phyloP scores from a whole-genome alignment of 2,329 filamentous ascomycete species.

The Trichoderma guizhouense region DNA sequence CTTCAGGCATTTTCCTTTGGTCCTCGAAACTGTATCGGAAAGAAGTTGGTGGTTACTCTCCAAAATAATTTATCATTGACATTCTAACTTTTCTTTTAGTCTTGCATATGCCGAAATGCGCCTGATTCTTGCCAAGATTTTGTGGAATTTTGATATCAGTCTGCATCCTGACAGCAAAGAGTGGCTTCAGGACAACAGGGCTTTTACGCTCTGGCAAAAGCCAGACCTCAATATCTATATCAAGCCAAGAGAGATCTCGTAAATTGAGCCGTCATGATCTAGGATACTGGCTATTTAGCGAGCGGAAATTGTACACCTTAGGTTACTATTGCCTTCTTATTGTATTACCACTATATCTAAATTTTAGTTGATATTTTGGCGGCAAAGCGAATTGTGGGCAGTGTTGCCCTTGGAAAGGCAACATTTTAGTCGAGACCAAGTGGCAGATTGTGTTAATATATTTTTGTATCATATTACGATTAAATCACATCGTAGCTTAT shows the following conservation, averaged over 20 bases:
- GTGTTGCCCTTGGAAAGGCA: no score
- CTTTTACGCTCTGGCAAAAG: conserved; percentile 16
- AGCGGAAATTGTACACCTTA: background rate
- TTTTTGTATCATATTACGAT: background rate
- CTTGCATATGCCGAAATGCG: conserved; percentile 33
- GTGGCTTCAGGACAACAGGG: conserved; percentile 4
- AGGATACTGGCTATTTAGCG: background rate
- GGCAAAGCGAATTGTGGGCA: background rate
- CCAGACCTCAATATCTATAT: background rate
- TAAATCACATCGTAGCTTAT: background rate
- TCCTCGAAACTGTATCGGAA: conserved; percentile 32
- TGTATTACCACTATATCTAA: background rate
- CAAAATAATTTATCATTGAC: rapidly evolving
- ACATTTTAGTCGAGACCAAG: no score
- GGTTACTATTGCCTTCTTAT: background rate
- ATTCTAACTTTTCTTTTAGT: conserved; percentile 18
- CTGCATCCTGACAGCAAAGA: conserved; percentile 20
- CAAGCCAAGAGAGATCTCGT: background rate
- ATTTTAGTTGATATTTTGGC: background rate
- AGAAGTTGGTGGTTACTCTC: conserved; percentile 26
- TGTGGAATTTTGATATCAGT: conserved; percentile 31
- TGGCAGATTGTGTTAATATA: no score
- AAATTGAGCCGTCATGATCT: background rate
- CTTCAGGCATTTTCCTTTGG: conserved; percentile 31
- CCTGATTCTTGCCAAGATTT: conserved; percentile 26